Evolutionary conservation across 2,329 filamentous ascomycete genomes (phyloP), one percentile per base, ranked within the genome.

Genomic region (Aspergillus intermedius): DNA sequence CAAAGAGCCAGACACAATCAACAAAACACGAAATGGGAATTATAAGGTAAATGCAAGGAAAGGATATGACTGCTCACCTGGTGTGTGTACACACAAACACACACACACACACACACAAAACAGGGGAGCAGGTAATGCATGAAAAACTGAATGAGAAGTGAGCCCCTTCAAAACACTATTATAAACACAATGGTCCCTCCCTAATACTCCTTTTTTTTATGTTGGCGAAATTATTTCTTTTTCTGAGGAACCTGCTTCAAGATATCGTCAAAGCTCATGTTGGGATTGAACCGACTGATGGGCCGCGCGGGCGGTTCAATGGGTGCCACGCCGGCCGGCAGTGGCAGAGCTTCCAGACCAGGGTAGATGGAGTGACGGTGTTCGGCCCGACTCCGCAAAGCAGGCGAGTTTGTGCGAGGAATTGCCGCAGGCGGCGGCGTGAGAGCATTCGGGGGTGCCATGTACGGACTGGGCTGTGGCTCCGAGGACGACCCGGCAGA

Each of bases 221-320:
- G 25, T 30, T 30, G 25, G 10, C 25, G 4, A 30, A 12, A 47
- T 57, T 63, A 68, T 60, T 69, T 66, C 56, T 70, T 69, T 48
- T 64, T 67, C 54, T 64, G 63, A 41, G 64, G 65, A 43, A 72
- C 66, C 42, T 68, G 67, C 49, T 65, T 69, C 44, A 76, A 56
- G 47, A 76, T 76, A 45, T 73, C 69, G 51, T 75, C 74, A 52
- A 76, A 76, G 46, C 71, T 76, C 64, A 75, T 71, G 45, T 70
- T 71, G 8, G 74, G 74, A 52, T 76, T 75, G 54, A 71, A 65
- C 19, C 65, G 63, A 45, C 66, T 70, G 8, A 66, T 58, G 2
- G 70, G 66, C n/a, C 71, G 62, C 19, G 65, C 54, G 4, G 66
- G 65, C 13, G 68, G 65, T 25, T 72, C 67, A 35, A 71, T 61